A percentile compares a stretch with the other conserved stretches of the same genome.
These are phyloP conservation scores for Mimosa pudica DNA, from an alignment of 306 rosid species.

Conservation along the genomic window DNA sequence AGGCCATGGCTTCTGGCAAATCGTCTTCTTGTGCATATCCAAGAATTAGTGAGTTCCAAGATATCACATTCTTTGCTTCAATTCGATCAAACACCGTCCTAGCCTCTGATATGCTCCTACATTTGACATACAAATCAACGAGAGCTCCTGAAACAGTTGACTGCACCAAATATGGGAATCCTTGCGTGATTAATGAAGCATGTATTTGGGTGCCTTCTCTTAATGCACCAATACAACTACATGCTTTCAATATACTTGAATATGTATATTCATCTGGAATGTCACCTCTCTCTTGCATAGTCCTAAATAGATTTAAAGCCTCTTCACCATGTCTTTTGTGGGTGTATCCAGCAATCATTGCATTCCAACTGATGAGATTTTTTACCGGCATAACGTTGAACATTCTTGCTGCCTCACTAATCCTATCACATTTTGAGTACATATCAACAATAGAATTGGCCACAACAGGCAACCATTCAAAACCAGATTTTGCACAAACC, in stretches of 20 bases:
- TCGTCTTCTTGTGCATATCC: conserved; percentile 67
- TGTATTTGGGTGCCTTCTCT: conserved; percentile 60
- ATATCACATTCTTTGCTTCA: conserved; percentile 48
- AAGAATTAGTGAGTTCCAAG: conserved; percentile 55
- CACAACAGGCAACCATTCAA: conserved; percentile 51
- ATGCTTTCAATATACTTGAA: conserved; percentile 56
- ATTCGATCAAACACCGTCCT: conserved; percentile 55
- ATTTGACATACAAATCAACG: conserved; percentile 64
- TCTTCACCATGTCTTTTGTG: conserved; percentile 42
- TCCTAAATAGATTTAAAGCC: conserved; percentile 50
- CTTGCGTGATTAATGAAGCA: conserved; percentile 53
- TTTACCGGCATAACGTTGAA: conserved; percentile 47
- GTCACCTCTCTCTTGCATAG: conserved; percentile 55
- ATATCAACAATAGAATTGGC: conserved; percentile 63
- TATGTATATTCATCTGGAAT: conserved; percentile 61
- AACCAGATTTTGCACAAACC: conserved; percentile 56
- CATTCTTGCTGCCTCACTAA: conserved; percentile 46
- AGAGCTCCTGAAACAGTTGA: conserved; percentile 56
- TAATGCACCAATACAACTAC: conserved; percentile 51
- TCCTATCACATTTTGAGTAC: conserved; percentile 59
- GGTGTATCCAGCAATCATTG: conserved; percentile 62
- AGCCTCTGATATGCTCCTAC: conserved; percentile 47
- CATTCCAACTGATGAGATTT: conserved; percentile 65
- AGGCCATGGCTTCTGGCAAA: conserved; percentile 50
- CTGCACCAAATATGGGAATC: conserved; percentile 43